Evolutionary conservation across 257 asterid genomes (phyloP), one percentile per base, ranked within the genome.

Genomic region (Solanum pinnatisectum): DNA sequence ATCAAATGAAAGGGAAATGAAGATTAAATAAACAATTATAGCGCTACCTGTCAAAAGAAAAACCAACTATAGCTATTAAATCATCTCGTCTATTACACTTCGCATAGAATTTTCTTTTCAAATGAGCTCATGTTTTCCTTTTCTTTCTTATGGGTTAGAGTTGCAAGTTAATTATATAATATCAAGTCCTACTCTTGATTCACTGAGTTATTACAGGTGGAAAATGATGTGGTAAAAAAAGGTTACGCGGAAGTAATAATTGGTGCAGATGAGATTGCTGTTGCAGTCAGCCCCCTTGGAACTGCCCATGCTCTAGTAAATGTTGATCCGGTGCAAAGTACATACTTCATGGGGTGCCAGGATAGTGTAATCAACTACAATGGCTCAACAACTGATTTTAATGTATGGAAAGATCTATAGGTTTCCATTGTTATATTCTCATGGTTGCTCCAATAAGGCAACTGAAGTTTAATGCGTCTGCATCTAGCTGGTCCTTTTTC

Each of bases 281-380:
- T 96, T 67, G 96, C 95, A 27, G 93, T 93, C 89, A 94, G 98
- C 88, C 93, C 95, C 6, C 89, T 90, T 52, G 99, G 98, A 87
- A 91, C 93, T 18, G 99, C 98, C 22, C 99, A 96, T 89, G 99
- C 98, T 88, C 87, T 95, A 91, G 86, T 94, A 88, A 95, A 96
- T 87, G 83, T 92, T 25, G 99, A 96, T 90, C 46, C 93, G 3
- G 84, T 68, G 20, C 90, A 86, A 46, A 93, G 88, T 74, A 91
- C 98, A 20, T 95, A 88, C 91, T 92, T 95, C 92, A 14, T 95
- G 86, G 99, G 99, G 32, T 96, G 99, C 94, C 99, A 95, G 90
- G 98, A 96, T 90, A 85, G 87, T 30, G 87, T 91, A 40, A 76
- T 92, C 73, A 92, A 91, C 88, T 90, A 94, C 39, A 94, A 90